Percentiles rank a stretch among this genome's conserved stretches.
Conservation (phyloP, 169 alveolate genomes). For the Fabrea salina region DNA sequence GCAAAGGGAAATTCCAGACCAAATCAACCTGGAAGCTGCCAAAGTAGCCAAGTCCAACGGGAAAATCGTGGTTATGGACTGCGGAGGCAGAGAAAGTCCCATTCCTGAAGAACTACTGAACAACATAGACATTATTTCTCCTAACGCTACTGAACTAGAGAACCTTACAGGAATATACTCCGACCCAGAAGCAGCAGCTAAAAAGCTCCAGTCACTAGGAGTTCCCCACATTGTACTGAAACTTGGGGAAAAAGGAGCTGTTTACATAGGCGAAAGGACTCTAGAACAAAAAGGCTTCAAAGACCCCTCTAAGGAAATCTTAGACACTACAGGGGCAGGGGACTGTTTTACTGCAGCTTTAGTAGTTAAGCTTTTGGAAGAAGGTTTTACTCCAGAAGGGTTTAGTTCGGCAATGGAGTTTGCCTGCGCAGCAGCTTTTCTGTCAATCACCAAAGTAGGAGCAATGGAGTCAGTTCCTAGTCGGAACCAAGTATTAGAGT, state of each 20-base stretch:
- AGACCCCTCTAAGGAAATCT: background rate
- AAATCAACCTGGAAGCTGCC: slow-evolving; percentile 34
- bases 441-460: slow-evolving; percentile 43
- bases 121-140: slow-evolving; percentile 41
- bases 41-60: slow-evolving; percentile 20
- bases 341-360: slow-evolving; percentile 56
- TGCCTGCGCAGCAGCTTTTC: slow-evolving; percentile 49
- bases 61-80: slow-evolving; percentile 37
- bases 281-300: background rate
- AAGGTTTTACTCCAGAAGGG: background rate
- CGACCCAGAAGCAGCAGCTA: slow-evolving; percentile 22
- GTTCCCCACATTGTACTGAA: slow-evolving; percentile 37
- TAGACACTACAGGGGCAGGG: slow-evolving; percentile 53
- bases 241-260: slow-evolving; percentile 43
- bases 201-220: background rate
- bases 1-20: slow-evolving; percentile 46
- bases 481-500: background rate
- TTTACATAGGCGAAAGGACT: slow-evolving; percentile 29
- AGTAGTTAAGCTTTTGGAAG: slow-evolving; percentile 6
- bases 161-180: slow-evolving; percentile 18
- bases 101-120: slow-evolving; percentile 33
- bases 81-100: slow-evolving; percentile 46
- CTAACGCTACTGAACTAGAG: slow-evolving; percentile 44
- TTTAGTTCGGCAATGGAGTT: slow-evolving; percentile 37
- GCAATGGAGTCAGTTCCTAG: slow-evolving; percentile 47